phyloP scores from a whole-genome alignment of 306 rosid species.

The Acacia acuminata region DNA sequence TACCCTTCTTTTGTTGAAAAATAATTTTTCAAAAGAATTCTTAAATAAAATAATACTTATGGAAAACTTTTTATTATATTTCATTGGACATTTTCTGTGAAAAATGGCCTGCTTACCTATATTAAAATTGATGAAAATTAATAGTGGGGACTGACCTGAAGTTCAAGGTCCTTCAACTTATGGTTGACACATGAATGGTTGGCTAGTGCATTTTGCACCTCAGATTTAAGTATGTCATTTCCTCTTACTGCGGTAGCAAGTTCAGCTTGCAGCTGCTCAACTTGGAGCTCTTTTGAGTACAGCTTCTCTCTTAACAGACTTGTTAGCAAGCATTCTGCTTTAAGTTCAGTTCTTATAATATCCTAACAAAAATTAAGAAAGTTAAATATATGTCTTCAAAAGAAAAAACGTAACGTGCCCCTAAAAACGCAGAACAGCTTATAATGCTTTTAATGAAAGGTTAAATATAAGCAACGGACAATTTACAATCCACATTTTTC shows the following conservation, averaged over 20 bases:
- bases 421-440: neutral
- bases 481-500: constrained; percentile 11
- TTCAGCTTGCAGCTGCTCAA: constrained; percentile 91
- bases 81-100: neutral
- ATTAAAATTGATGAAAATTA: constrained; percentile 17
- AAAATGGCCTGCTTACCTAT: neutral
- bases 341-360: constrained; percentile 61
- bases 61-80: neutral
- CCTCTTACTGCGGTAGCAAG: constrained; percentile 94
- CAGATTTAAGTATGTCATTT: constrained; percentile 71
- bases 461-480: constrained; percentile 7
- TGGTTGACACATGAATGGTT: constrained; percentile 66
- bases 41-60: neutral
- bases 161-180: constrained; percentile 76
- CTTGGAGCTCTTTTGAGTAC: constrained; percentile 79
- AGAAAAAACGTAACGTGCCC: neutral
- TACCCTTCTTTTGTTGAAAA: neutral
- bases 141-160: constrained; percentile 59
- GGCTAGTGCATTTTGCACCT: constrained; percentile 78
- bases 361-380: constrained; percentile 46
- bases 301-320: constrained; percentile 78
- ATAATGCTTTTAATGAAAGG: neutral
- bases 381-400: neutral
- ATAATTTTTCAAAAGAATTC: neutral
- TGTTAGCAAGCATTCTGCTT: constrained; percentile 79